Evolutionary conservation across 75 land plant species (phyloP).

Genomic region (Azolla pinnata): DNA sequence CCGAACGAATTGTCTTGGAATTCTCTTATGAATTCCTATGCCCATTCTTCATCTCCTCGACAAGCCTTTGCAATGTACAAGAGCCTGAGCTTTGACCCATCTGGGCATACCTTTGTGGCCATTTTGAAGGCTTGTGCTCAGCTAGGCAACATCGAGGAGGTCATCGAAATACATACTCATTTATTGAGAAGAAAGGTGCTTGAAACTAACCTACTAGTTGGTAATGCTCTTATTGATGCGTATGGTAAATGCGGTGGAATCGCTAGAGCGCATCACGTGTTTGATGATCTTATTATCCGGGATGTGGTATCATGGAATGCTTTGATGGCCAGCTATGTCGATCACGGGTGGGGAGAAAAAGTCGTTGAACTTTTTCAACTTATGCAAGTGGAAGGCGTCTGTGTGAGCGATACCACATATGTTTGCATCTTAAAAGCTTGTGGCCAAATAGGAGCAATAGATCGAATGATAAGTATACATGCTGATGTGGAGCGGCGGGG

Average conservation of each 20-base stretch:
- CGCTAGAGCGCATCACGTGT: not conserved
- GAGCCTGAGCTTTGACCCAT: too few relatives aligned
- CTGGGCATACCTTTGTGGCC: too few relatives aligned
- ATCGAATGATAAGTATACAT: conserved; percentile 43
- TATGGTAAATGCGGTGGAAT: conserved; percentile 22
- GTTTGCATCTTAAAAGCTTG: conserved; percentile 2
- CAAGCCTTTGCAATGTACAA: too few relatives aligned
- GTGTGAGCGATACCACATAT: not conserved
- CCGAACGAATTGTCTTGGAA: too few relatives aligned
- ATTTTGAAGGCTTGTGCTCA: too few relatives aligned
- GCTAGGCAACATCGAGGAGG: too few relatives aligned
- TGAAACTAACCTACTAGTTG: conserved; percentile 21
- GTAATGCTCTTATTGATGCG: conserved; percentile 22
- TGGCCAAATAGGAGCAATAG: conserved; percentile 13
- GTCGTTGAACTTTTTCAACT: conserved; percentile 6
- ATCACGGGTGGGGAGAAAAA: not conserved
- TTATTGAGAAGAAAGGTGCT: too few relatives aligned
- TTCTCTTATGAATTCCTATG: too few relatives aligned
- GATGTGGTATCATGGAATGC: conserved; percentile 3
- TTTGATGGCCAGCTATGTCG: conserved; percentile 3
- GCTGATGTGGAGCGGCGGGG: conserved; percentile 31
- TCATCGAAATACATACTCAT: too few relatives aligned
- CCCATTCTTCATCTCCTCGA: too few relatives aligned
- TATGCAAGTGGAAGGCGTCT: conserved; percentile 5
- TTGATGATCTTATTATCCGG: not conserved